A percentile compares a stretch with the other conserved stretches of the same genome.
Conservation (phyloP, 768 basidiomycete genomes). For the Mycena indigotica region DNA sequence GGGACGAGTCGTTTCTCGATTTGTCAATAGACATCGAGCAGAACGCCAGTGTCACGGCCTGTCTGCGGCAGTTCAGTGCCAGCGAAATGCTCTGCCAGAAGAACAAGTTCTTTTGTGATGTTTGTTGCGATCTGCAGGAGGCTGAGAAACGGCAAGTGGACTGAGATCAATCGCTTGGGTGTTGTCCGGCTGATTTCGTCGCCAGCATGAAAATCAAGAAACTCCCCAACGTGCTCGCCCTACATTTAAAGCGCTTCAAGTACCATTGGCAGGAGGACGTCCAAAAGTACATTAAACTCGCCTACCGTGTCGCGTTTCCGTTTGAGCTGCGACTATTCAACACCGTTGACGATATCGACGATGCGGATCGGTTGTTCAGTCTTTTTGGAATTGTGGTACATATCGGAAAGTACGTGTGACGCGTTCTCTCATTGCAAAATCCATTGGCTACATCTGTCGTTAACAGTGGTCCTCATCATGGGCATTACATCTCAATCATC, state of each 20-base stretch:
- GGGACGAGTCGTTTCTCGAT: slow-evolving; percentile 96
- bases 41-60: slow-evolving; percentile 94
- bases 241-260: slow-evolving; percentile 98
- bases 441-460: slow-evolving; percentile 20
- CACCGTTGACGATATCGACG: slow-evolving; percentile 89
- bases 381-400: slow-evolving; percentile 98
- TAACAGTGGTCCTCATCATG: slow-evolving; percentile 96
- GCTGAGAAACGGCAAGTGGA: slow-evolving; percentile 88
- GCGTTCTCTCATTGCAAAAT: not conserved
- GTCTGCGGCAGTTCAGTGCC: slow-evolving; percentile 94
- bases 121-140: slow-evolving; percentile 95
- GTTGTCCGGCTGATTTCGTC: slow-evolving; percentile 5
- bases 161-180: slow-evolving; percentile 13
- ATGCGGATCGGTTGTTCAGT: slow-evolving; percentile 91
- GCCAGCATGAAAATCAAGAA: slow-evolving; percentile 98
- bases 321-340: slow-evolving; percentile 94
- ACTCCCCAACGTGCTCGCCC: slow-evolving; percentile 90
- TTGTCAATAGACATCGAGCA: slow-evolving; percentile 99
- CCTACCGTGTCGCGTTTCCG: slow-evolving; percentile 96
- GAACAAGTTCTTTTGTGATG: slow-evolving; percentile 99
- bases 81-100: slow-evolving; percentile 97
- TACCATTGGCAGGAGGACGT: slow-evolving; percentile 95
- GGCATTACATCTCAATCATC: slow-evolving; percentile 96
- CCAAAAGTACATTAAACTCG: slow-evolving; percentile 89
- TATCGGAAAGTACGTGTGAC: slow-evolving; percentile 83